Evolutionary conservation across 257 asterid species (phyloP).

Genomic region (Osmanthus fragrans): DNA sequence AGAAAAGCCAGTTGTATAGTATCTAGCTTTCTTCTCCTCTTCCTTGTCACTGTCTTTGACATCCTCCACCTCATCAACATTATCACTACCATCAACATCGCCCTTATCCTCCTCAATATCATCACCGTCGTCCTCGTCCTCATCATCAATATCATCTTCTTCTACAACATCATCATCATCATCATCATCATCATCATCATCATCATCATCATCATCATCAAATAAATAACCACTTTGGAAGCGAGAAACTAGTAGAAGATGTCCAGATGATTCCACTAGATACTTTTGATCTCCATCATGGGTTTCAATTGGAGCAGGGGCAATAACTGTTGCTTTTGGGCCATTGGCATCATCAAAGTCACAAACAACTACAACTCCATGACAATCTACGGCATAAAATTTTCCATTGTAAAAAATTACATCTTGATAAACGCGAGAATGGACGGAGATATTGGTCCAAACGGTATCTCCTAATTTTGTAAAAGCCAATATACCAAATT

Average conservation of each 20-base stretch:
- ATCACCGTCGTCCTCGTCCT: no score
- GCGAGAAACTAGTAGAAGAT: not conserved
- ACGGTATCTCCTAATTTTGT: not conserved
- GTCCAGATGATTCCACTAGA: not conserved
- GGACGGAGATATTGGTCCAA: not conserved
- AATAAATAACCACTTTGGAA: not conserved
- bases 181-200: no score
- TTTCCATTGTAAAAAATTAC: not conserved
- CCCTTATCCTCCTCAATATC: no score
- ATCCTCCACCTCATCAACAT: no score
- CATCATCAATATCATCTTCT: no score
- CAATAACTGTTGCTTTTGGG: not conserved
- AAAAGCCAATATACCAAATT: not conserved
- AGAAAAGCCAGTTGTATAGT: not conserved
- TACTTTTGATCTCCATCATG: not conserved
- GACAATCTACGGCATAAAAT: not conserved
- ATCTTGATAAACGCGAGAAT: not conserved
- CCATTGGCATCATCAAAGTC: not conserved
- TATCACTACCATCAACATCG: no score
- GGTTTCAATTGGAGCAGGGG: not conserved
- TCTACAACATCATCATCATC: no score
- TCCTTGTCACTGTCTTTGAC: no score
- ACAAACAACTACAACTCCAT: not conserved
- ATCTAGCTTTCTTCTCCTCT: not conserved
- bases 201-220: not conserved